Evolutionary conservation across 2,329 filamentous ascomycete genomes (phyloP), one percentile per base, ranked within the genome.

Genomic region (Cordyceps cicadae): DNA sequence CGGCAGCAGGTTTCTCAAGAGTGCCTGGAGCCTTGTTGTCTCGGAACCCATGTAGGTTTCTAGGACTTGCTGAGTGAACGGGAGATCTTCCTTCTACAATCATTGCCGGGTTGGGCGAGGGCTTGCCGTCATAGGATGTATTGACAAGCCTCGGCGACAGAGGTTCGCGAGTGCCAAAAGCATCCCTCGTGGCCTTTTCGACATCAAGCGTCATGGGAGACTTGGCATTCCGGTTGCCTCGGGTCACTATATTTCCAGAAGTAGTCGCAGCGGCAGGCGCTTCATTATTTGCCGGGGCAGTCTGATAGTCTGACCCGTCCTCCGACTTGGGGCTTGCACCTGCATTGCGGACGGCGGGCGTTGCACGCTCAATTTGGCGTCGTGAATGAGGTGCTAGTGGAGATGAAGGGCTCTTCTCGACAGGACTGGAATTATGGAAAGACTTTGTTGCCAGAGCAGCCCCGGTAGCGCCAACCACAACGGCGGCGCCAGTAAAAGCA

Each of bases 291-390:
- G 34, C 60, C 11, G 34, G 56, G 55, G 58, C 50, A 15, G 62
- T 56, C 43, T 64, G 64, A 14, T 63, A 59, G n/a, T 67, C 68
- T 3, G 63, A 62, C 34, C 71, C 71, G 56, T 79, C 76, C 21
- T 79, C 77, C 0, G 72, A 75, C 63, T 80, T 78, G 0, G 77
- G 78, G 43, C 80, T 78, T 0, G 52, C 60, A 70, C 24, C 67
- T 62, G 46, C 62, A 63, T 63, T 68, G 53, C 50, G 41, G 21
- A 24, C 41, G 37, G 45, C 21, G 14, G 37, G 51, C 51, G 43
- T 60, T n/a, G 41, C 24, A 21, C 51, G 45, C 9, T 54, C 58
- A 7, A 54, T 12, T 3, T 32, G 41, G 1, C 7, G 7, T 66
- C 67, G n/a, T 64, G 49, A 14, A 59, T 54, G 54, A 67, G 71